Evolutionary conservation across 202 grass and related monocot species (phyloP), one percentile per base, ranked within the genome.

Genomic region (Panicum virgatum): DNA sequence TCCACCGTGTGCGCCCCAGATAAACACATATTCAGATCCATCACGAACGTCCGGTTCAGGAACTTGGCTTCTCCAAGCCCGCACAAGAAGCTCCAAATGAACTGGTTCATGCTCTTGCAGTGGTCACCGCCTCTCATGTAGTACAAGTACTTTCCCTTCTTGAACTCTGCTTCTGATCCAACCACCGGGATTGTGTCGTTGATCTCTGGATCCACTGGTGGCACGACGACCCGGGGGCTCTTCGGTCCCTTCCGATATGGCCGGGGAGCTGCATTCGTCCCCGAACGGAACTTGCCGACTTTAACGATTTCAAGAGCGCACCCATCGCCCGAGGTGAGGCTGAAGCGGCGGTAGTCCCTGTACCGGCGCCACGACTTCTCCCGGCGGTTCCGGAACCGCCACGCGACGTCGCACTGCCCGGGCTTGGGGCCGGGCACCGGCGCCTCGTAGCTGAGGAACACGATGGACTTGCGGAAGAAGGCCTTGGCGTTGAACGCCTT

Each of bases 61-160:
- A 90, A 96, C 82, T 98, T 92, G 70, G 96, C 96, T n/a, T 98
- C 96, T 5, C 96, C 96, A 7, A 98, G 90, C n/a, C 89, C 96
- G 13, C 96, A 98, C 9, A 98, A 72, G 85, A 95, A 96, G 84
- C 96, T 98, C 96, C 96, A 98, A 6, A 98, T 78, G 78, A 85
- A 98, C 69, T 98, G 96, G 83, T 96, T 98, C 96, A 98, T 98
- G 73, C 96, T 90, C 80, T 98, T 98, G 96, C 96, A 98, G 38
- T 96, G 87, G 80, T 98, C 96, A 0, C 96, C 96, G 0, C 96
- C 96, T 22, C 96, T 86, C 53, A 90, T 87, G 83, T 98, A 98
- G 87, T 98, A 98, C 26, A 98, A 70, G 57, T 98, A 98, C 48
- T 72, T 96, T 0, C 90, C 84, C 46, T 51, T 90, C 80, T 80